A percentile compares a stretch with the other conserved stretches of the same genome.
Evolutionary conservation across 345 rosid species (phyloP).

Genomic region (Citrus australasica): DNA sequence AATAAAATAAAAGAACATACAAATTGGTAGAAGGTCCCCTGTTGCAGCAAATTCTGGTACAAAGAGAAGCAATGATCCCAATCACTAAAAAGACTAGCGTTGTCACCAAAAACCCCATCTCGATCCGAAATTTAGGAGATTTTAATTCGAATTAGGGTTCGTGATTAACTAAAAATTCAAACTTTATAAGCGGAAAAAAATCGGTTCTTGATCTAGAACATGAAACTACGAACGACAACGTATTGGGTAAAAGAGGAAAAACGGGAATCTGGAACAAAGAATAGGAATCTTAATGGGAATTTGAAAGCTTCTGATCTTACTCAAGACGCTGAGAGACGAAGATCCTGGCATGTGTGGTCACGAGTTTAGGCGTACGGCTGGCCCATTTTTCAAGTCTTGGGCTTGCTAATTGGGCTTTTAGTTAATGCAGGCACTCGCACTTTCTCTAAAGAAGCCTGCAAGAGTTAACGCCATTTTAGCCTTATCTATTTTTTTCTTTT

Average conservation of each 20-base stretch:
- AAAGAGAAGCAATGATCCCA: conserved; percentile 73
- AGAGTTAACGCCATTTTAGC: too few species aligned
- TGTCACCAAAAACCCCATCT: conserved; percentile 88
- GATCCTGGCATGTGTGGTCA: too few species aligned
- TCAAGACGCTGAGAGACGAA: neutral
- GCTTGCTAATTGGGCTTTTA: neutral
- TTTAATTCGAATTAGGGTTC: neutral
- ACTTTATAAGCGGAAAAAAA: neutral
- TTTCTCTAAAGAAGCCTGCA: too few species aligned
- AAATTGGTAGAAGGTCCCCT: conserved; percentile 86
- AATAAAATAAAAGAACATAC: conserved; percentile 36
- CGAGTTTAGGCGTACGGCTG: too few species aligned
- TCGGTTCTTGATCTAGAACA: neutral
- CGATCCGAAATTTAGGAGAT: conserved; percentile 14
- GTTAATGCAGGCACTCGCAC: too few species aligned
- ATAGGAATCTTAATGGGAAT: neutral
- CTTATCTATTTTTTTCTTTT: too few species aligned
- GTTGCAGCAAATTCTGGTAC: conserved; percentile 89
- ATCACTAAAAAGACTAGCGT: conserved; percentile 73
- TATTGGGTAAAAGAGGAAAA: neutral
- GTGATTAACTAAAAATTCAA: neutral
- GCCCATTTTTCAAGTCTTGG: neutral
- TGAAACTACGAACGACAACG: neutral
- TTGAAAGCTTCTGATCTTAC: neutral
- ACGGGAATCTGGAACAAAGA: neutral